phyloP scores from a whole-genome alignment of 2,329 filamentous ascomycete genomes.

The Sclerotinia sclerotiorum region DNA sequence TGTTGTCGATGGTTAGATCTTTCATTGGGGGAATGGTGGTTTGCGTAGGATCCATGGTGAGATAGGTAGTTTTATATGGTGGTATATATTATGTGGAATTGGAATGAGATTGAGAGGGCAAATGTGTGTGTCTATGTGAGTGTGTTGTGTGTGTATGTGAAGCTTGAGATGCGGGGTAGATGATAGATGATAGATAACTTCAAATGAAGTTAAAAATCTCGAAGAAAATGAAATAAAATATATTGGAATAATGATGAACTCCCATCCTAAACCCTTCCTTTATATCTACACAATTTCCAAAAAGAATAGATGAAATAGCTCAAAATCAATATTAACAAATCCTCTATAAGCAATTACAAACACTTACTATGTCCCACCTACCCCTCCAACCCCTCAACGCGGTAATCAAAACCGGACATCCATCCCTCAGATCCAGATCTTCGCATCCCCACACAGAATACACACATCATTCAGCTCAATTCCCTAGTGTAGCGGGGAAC shows the following conservation, averaged over 20 bases:
- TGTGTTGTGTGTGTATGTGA: background rate
- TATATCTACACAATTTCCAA: background rate
- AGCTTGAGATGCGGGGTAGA: background rate
- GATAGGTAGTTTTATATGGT: background rate
- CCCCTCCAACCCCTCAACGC: background rate
- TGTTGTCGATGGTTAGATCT: slow-evolving; percentile 76
- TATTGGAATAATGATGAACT: background rate
- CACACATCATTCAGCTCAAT: background rate
- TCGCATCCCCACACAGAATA: background rate
- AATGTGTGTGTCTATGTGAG: no score
- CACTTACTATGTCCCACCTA: no score
- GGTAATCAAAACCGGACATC: background rate
- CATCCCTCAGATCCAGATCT: background rate
- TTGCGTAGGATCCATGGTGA: slow-evolving; percentile 30
- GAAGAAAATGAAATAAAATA: background rate
- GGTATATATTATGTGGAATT: background rate
- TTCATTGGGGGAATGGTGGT: slow-evolving; percentile 52
- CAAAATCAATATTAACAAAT: background rate
- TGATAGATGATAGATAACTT: background rate
- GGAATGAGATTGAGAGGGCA: background rate
- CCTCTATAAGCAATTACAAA: slow-evolving; percentile 3
- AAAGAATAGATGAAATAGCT: background rate
- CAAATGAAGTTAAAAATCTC: background rate
- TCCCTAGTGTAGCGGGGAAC: background rate
- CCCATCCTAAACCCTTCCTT: background rate